Percentiles rank a stretch among this genome's conserved stretches.
These are phyloP conservation scores for Diaporthe batatas DNA, from an alignment of 2,329 filamentous ascomycete species.

Conservation along the genomic window DNA sequence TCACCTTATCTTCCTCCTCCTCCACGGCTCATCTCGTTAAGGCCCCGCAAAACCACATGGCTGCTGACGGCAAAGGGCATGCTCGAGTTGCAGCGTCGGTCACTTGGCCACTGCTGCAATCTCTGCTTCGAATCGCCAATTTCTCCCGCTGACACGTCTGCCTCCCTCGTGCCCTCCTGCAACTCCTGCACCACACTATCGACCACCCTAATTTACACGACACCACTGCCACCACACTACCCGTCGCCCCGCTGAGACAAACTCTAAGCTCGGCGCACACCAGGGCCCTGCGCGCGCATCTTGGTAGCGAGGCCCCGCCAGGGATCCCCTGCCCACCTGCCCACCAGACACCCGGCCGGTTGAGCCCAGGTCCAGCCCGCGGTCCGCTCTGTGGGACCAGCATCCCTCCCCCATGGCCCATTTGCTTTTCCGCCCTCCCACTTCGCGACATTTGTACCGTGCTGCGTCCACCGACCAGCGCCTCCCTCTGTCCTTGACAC, in stretches of 20 bases:
- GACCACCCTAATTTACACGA: conserved; percentile 21
- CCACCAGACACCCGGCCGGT: conserved; percentile 13
- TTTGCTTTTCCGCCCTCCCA: conserved; percentile 27
- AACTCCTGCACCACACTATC: not conserved
- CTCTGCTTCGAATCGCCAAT: conserved; percentile 18
- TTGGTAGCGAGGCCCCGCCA: conserved; percentile 6
- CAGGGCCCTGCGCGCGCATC: conserved; percentile 21
- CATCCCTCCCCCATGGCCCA: conserved; percentile 24
- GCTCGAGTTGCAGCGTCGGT: conserved; percentile 6
- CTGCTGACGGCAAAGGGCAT: conserved; percentile 6
- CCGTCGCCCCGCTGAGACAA: conserved; percentile 24
- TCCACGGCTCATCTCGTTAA: conserved; percentile 35
- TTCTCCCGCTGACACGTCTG: conserved; percentile 17
- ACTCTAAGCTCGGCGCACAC: conserved; percentile 21
- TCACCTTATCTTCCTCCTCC: conserved; percentile 35
- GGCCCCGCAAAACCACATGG: conserved; percentile 24
- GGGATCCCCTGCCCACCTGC: conserved; percentile 29
- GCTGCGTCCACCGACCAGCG: conserved; percentile 27
- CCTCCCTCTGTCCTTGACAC: conserved; percentile 1
- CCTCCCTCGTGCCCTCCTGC: conserved; percentile 1
- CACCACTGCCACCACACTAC: not conserved
- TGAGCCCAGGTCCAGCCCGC: conserved; percentile 1
- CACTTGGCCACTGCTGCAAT: conserved; percentile 17
- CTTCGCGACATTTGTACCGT: conserved; percentile 30
- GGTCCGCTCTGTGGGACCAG: conserved; percentile 24